A percentile compares a stretch with the other conserved stretches of the same genome.
Evolutionary conservation across 2,329 filamentous ascomycete genomes (phyloP).

Genomic region (Penicillium sp.): DNA sequence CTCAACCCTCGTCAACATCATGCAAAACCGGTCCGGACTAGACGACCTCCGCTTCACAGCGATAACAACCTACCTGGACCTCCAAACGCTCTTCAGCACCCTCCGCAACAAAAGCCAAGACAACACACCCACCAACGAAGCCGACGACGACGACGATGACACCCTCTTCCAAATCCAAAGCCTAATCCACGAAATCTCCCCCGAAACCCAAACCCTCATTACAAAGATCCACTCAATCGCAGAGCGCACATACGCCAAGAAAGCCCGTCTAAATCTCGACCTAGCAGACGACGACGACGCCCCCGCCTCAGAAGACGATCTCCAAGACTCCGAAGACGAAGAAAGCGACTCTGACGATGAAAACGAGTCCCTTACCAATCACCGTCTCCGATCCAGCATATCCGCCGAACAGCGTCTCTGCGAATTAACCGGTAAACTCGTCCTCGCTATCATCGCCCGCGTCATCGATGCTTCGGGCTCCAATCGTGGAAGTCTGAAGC

Average conservation of each 20-base stretch:
- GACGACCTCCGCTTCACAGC: constrained; percentile 76
- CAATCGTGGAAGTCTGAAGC: constrained; percentile 61
- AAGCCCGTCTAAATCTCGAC: constrained; percentile 47
- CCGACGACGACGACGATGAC: constrained; percentile 41
- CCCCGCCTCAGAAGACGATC: constrained; percentile 61
- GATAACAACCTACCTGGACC: constrained; percentile 72
- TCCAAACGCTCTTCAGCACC: constrained; percentile 74
- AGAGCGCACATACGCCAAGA: constrained; percentile 74
- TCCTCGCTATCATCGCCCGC: constrained; percentile 71
- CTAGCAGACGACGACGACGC: constrained; percentile 68
- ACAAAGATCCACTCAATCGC: constrained; percentile 71
- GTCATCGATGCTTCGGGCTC: constrained; percentile 65
- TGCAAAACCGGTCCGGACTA: constrained; percentile 52
- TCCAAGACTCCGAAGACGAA: constrained; percentile 44
- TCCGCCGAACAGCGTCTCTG: constrained; percentile 82
- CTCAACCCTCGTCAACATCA: constrained; percentile 48
- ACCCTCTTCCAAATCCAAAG: constrained; percentile 55
- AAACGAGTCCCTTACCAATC: constrained; percentile 38
- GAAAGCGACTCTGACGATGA: constrained; percentile 29
- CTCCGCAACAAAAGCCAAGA: constrained; percentile 54
- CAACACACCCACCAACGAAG: constrained; percentile 46
- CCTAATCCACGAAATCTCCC: constrained; percentile 66
- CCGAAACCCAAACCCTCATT: constrained; percentile 61
- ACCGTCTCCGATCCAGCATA: constrained; percentile 63
- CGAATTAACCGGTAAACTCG: constrained; percentile 77